A percentile compares a stretch with the other conserved stretches of the same genome.
Conservation (phyloP, 176 grass and related monocot species). For the Rhipidocladum racemiflorum region DNA sequence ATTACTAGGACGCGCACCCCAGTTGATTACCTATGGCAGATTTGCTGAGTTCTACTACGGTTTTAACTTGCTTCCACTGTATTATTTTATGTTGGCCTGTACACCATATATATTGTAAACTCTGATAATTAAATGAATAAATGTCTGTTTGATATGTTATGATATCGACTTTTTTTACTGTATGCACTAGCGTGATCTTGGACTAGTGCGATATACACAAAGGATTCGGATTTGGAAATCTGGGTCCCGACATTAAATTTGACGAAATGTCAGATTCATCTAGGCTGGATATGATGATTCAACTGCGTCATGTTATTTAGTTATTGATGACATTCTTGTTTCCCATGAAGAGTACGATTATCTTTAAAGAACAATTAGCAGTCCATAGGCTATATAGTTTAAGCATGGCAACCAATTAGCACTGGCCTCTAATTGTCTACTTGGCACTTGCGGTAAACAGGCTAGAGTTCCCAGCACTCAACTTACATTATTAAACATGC, state of each 20-base stretch:
- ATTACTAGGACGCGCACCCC: too few species aligned
- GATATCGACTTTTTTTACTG: too few species aligned
- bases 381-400: conserved; percentile 2
- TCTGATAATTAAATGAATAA: too few species aligned
- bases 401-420: conserved; percentile 5
- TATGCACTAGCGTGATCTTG: too few species aligned
- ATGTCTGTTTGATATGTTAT: too few species aligned
- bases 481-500: conserved; percentile 20
- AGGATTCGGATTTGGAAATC: too few species aligned
- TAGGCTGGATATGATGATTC: conserved; percentile 2
- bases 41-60: too few species aligned
- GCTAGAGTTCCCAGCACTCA: background rate
- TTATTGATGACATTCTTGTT: background rate
- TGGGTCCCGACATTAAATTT: background rate
- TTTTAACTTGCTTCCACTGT: too few species aligned
- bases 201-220: too few species aligned
- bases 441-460: background rate
- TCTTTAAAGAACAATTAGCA: background rate
- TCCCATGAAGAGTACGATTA: background rate
- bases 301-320: background rate
- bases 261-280: conserved; percentile 17
- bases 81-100: too few species aligned
- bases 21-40: too few species aligned
- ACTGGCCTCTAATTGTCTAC: background rate
- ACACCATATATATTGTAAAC: too few species aligned